phyloP scores from a whole-genome alignment of 768 basidiomycete species.

The Serendipita sp. region DNA sequence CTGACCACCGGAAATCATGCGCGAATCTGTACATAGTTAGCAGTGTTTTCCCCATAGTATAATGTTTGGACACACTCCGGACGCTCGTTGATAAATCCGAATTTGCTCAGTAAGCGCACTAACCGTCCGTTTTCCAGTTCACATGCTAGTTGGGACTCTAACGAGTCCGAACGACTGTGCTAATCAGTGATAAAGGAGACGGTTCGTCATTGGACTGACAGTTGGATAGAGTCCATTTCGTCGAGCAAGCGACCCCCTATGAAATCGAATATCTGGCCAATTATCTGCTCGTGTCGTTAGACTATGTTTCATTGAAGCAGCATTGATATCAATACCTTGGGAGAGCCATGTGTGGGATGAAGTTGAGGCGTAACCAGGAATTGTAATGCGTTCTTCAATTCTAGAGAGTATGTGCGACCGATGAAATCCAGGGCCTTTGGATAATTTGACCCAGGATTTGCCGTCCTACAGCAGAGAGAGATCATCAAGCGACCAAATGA shows the following conservation, averaged over 20 bases:
- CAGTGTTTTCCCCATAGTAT: background rate
- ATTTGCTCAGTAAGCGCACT: conserved; percentile 77
- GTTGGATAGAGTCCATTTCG: conserved; percentile 77
- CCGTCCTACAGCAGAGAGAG: conserved; percentile 55
- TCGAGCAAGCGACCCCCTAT: conserved; percentile 50
- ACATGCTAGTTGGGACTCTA: conserved; percentile 69
- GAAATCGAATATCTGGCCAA: conserved; percentile 69
- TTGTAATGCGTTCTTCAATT: conserved; percentile 65
- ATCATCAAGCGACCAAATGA: conserved; percentile 79
- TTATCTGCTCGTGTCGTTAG: conserved; percentile 30
- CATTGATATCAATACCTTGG: conserved; percentile 32
- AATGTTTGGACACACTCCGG: conserved; percentile 57
- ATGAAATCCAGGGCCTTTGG: conserved; percentile 62
- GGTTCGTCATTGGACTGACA: conserved; percentile 30
- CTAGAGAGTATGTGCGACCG: conserved; percentile 54
- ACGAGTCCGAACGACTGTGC: conserved; percentile 54
- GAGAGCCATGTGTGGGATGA: conserved; percentile 47
- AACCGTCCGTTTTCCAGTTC: conserved; percentile 91
- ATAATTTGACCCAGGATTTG: conserved; percentile 42
- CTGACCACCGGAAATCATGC: conserved; percentile 93
- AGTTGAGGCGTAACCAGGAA: conserved; percentile 32
- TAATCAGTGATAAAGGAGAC: background rate
- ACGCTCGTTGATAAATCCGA: conserved; percentile 98
- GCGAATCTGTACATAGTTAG: conserved; percentile 47
- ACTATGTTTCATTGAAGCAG: background rate